Base-by-base conservation (phyloP, 352 stramenopile species). In the Pythium chondricola region DNA sequence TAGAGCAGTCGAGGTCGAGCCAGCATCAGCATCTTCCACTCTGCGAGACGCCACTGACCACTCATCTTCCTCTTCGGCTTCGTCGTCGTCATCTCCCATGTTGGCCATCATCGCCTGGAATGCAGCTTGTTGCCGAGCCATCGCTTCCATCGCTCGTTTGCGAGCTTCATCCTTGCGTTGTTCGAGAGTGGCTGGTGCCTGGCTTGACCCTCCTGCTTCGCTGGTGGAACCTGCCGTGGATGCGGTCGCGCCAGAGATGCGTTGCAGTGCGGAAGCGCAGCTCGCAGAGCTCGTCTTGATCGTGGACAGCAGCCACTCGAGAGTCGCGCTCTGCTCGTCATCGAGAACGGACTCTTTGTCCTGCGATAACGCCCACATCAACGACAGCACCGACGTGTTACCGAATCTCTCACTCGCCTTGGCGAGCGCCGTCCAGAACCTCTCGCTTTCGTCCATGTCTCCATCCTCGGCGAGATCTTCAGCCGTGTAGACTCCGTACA, bases 71-170 rank as follows among this genome's bases (percentile, higher is more conserved):
- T 71, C 63, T 17, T 48, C 32, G 11, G 53, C 57, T 4, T 55
- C 56, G 30, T 53, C 51, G 11, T 65, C 56, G 14, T 55, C 48
- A 45, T 54, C 42, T 13, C 62, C 72, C 43, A 82, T 67, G 21
- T 69, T 51, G 0, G 54, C 61, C 54, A 94, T 87, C 79, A 94
- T 89, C 21, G 82, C 75, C 43, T 92, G 83, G 46, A 94, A 94
- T 18, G 76, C 74, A 13, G 81, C 81, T 47, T 93, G 82, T 24
- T 88, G 78, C 42, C 83, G 79, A 7, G 83, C 81, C 76, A 94
- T 93, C 2, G 77, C 71, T 43, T 68, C 79, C 33, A 94, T 67
- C 8, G 78, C 81, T 48, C 81, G 80, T 45, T 86, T 83, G 17
- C 79, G 72, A 13, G 83, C 83, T 52, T 88, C 74, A 11, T 81